Percentiles rank a stretch among this genome's conserved stretches.
phyloP scores from a whole-genome alignment of 768 basidiomycete genomes.

The Guyanaporus albipodus region DNA sequence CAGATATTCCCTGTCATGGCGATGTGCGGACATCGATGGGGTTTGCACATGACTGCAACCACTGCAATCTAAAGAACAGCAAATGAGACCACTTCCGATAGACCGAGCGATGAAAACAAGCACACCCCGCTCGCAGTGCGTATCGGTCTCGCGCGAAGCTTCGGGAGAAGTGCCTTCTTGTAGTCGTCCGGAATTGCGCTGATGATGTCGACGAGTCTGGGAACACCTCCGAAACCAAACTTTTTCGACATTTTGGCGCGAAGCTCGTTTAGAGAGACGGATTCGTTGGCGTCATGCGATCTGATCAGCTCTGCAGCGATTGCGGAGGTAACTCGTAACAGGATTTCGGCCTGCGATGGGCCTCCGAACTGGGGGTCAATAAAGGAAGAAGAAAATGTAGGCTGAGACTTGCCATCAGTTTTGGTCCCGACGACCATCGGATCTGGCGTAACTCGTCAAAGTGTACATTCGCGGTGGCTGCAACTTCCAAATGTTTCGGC shows the following conservation, averaged over 20 bases:
- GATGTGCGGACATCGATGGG: constrained; percentile 98
- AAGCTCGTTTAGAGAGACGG: constrained; percentile 84
- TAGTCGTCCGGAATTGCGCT: constrained; percentile 98
- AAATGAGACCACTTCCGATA: not conserved
- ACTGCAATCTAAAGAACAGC: constrained; percentile 74
- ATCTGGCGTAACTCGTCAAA: too few relatives aligned
- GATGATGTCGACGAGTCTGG: constrained; percentile 94
- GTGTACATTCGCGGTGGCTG: too few relatives aligned
- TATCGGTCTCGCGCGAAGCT: constrained; percentile 89
- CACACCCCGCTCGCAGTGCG: constrained; percentile 93
- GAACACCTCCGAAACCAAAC: constrained; percentile 79
- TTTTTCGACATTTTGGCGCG: constrained; percentile 89
- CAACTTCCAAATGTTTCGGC: constrained; percentile 13
- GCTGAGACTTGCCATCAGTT: constrained; percentile 30
- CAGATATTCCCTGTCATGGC: constrained; percentile 99
- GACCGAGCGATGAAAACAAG: not conserved
- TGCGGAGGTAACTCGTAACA: constrained; percentile 88
- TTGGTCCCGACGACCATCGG: constrained; percentile 42
- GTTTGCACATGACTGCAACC: constrained; percentile 99
- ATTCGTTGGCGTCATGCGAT: constrained; percentile 71
- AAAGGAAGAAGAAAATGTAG: not conserved
- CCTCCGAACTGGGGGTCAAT: constrained; percentile 34
- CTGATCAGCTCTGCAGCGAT: constrained; percentile 93
- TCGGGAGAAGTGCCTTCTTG: constrained; percentile 86
- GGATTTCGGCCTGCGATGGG: constrained; percentile 85